These are phyloP conservation scores for Colletotrichum melonis DNA, from an alignment of 2,329 filamentous ascomycete genomes.

Conservation along the genomic window DNA sequence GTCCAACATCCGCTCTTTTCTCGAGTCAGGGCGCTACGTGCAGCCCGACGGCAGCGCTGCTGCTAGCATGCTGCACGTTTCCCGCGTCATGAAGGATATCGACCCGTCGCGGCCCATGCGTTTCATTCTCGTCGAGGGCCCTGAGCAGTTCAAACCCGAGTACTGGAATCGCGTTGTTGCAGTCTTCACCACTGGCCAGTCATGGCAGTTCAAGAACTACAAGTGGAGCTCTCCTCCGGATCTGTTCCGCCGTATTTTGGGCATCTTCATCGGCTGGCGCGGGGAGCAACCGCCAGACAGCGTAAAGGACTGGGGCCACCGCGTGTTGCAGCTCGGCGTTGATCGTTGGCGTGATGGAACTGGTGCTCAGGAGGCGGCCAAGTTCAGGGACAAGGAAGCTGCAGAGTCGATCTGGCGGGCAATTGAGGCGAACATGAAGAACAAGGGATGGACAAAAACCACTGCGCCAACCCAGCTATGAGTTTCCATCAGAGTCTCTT, in stretches of 20 bases:
- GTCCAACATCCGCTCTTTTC: conserved; percentile 95
- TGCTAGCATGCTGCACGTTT: conserved; percentile 86
- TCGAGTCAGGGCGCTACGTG: conserved; percentile 84
- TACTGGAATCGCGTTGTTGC: conserved; percentile 97
- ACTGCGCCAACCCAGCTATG: conserved; percentile 62
- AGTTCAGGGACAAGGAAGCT: conserved; percentile 91
- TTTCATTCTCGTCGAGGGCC: conserved; percentile 95
- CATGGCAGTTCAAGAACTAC: conserved; percentile 99
- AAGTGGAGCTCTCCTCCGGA: conserved; percentile 93
- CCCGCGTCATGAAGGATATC: conserved; percentile 78
- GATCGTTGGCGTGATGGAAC: conserved; percentile 80
- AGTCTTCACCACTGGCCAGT: conserved; percentile 96
- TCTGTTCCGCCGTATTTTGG: conserved; percentile 88
- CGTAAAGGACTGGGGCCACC: conserved; percentile 86
- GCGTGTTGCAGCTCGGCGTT: conserved; percentile 82
- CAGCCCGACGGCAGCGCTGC: conserved; percentile 78
- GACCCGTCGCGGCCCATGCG: conserved; percentile 80
- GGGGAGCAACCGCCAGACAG: conserved; percentile 83
- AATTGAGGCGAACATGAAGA: conserved; percentile 89
- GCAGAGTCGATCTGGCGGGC: conserved; percentile 93
- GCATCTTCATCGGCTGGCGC: conserved; percentile 91
- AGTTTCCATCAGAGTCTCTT: neutral
- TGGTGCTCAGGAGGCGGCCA: conserved; percentile 60
- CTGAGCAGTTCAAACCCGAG: conserved; percentile 95
- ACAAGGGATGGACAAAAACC: conserved; percentile 84